Evolutionary conservation across 192 early-diverging fungal genomes (phyloP).

Genomic region (Backusella psychrophila): DNA sequence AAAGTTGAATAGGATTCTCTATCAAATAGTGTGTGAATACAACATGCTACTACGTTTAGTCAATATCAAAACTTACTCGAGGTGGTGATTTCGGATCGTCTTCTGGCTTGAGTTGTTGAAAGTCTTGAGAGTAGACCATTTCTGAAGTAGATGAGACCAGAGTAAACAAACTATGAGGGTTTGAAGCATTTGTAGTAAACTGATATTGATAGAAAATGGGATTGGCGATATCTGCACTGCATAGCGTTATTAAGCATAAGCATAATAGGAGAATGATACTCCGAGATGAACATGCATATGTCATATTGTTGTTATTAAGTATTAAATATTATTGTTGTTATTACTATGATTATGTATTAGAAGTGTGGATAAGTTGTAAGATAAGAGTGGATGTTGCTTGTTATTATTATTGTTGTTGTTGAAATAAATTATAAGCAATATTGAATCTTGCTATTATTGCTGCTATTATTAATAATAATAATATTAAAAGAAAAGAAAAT

Average conservation of each 20-base stretch:
- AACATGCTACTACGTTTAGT: background rate
- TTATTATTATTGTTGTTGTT: no score
- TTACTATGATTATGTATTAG: no score
- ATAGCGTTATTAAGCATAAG: background rate
- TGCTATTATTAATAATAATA: no score
- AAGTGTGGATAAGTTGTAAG: no score
- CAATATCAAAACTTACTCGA: background rate
- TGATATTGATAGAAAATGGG: background rate
- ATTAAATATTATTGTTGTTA: no score
- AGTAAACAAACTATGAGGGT: background rate
- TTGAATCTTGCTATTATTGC: no score
- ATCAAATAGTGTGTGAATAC: background rate
- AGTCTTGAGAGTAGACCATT: slow-evolving; percentile 7
- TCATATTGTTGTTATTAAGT: background rate
- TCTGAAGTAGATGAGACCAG: background rate
- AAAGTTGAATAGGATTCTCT: slow-evolving; percentile 20
- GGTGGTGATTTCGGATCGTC: background rate
- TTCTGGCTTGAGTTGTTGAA: background rate
- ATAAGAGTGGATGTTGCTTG: no score
- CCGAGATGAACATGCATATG: slow-evolving; percentile 1
- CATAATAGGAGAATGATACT: slow-evolving; percentile 6
- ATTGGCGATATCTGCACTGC: background rate
- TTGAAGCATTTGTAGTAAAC: background rate
- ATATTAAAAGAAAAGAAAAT: no score
- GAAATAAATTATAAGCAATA: no score